A percentile compares a stretch with the other conserved stretches of the same genome.
Conservation (phyloP, 2,329 filamentous ascomycete species). For the Helotiales sp. region DNA sequence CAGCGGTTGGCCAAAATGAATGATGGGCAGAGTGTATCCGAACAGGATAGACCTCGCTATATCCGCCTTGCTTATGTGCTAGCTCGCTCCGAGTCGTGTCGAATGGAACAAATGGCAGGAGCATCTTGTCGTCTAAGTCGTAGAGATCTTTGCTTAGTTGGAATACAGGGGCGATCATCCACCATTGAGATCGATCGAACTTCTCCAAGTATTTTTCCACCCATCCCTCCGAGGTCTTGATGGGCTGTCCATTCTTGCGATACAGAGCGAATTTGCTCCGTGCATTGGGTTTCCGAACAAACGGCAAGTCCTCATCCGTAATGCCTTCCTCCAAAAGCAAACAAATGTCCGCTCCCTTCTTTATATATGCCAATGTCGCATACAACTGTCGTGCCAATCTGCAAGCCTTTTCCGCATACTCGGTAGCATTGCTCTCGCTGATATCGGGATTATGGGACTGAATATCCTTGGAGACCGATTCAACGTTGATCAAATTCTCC, state of each 20-base stretch:
- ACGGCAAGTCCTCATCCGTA: constrained; percentile 28
- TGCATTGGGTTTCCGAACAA: constrained; percentile 12
- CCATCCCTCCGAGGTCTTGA: constrained; percentile 27
- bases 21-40: constrained; percentile 34
- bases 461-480: not conserved
- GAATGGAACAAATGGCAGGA: constrained; percentile 30
- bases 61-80: constrained; percentile 29
- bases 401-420: constrained; percentile 14
- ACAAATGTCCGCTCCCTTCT: constrained; percentile 21
- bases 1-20: constrained; percentile 16
- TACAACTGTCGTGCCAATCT: constrained; percentile 17
- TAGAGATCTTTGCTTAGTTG: constrained; percentile 11
- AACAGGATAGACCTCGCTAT: constrained; percentile 33
- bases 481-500: constrained; percentile 22
- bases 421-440: not conserved
- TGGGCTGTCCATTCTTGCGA: not conserved
- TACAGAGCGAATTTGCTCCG: constrained; percentile 4
- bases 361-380: constrained; percentile 27
- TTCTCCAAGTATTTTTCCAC: constrained; percentile 15
- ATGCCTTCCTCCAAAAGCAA: constrained; percentile 21
- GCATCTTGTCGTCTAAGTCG: constrained; percentile 18
- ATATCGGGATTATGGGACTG: not conserved
- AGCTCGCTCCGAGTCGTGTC: not conserved
- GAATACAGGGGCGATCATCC: constrained; percentile 32
- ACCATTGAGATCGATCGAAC: constrained; percentile 31